Base-by-base conservation (phyloP, 2,329 filamentous ascomycete genomes). In the Paracorniculantispora psalliotae region DNA sequence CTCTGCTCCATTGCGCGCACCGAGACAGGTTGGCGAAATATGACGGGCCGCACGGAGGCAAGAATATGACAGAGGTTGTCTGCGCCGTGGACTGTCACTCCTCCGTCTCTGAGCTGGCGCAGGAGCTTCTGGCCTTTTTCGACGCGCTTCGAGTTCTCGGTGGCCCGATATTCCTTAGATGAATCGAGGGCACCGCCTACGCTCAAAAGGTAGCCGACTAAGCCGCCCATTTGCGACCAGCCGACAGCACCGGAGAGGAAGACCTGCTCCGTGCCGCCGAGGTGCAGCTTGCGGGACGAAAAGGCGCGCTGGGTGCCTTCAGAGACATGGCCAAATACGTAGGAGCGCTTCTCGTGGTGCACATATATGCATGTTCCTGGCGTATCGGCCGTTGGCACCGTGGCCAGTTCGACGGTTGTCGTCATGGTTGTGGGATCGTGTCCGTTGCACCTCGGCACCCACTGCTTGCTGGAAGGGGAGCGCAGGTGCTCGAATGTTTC, bases 371-470 rank as follows among this genome's bases (percentile, higher is more conserved):
- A 83, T 2, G 91, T 90, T 57, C 93, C 93, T 1, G 87, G 84
- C 21, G 92, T 96, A 74, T 99, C 94, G 61, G 88, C 88, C 64
- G 93, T 94, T 15, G 93, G 93, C 61, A 89, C 89, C 19, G 87
- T 89, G 62, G 93, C 72, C 66, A 97, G 76, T 71, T 96, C 87
- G 59, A 92, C 79, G 67, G 79, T 85, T 69, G 82, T 88, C 66
- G 86, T 81, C 92, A 96, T 96, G 63, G 64, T 71, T 59, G 56
- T 61, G 50, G 23, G 57, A 23, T 56, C 59, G 77, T 37, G 15
- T 33, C 9, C 13, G 33, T 9, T n/a, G n/a, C 35, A 13, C 21
- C 9, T 39, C 44, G 3, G 7, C 8, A 28, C 1, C 19, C 28
- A 41, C 13, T 23, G 43, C 19, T 28, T 28, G 10, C 19, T 13